Evolutionary conservation across 2,329 filamentous ascomycete genomes (phyloP).

Genomic region (Aspergillus fumigatiaffinis): DNA sequence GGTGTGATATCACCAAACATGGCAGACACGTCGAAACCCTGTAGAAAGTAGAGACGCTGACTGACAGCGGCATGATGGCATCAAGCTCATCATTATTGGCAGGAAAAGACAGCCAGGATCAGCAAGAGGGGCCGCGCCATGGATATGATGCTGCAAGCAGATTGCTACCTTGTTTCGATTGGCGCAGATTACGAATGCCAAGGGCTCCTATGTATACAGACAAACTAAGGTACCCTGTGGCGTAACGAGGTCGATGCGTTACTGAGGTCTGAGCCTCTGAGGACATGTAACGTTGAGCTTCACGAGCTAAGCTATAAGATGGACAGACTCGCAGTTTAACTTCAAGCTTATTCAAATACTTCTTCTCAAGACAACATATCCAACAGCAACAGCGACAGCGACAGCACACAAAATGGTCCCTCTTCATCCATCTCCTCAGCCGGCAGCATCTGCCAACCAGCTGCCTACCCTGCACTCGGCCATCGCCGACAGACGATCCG

Average conservation of each 20-base stretch:
- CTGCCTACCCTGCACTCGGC: slow-evolving; percentile 10
- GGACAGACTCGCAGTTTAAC: not conserved
- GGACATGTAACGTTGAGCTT: not conserved
- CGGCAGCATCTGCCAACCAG: slow-evolving; percentile 11
- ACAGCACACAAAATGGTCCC: not conserved
- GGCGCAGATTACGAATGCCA: not conserved
- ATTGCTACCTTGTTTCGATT: not conserved
- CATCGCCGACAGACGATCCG: slow-evolving; percentile 6
- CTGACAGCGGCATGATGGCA: not conserved
- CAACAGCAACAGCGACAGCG: not conserved
- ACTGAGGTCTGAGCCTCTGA: not conserved
- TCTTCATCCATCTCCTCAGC: not conserved
- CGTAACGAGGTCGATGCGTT: not conserved
- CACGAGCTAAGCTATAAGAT: not conserved
- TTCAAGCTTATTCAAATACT: not conserved
- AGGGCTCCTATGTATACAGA: not conserved
- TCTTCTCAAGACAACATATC: not conserved
- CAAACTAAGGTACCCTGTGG: not conserved
- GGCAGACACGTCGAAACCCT: not conserved
- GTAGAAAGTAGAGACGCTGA: not conserved
- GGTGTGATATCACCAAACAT: not conserved
- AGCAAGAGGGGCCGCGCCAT: not conserved
- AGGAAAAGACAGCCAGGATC: not conserved
- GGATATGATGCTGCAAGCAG: not conserved
- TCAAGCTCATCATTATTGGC: not conserved